phyloP scores from a whole-genome alignment of 768 basidiomycete species.

The Lentinula guzmanii region DNA sequence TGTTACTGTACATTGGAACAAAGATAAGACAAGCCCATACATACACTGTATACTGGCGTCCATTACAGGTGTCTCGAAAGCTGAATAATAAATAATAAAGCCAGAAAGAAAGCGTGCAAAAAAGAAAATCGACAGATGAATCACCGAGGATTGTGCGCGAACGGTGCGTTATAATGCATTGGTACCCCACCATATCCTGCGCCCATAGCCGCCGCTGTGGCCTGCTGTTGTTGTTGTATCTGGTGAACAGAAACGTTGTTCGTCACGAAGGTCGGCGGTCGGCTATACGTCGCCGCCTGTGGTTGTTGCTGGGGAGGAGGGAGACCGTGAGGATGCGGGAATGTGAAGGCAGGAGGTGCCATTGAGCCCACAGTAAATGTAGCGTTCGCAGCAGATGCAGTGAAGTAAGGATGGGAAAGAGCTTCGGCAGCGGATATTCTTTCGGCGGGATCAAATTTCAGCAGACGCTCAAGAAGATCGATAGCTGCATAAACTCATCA shows the following conservation, averaged over 20 bases:
- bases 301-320: slow-evolving; percentile 39
- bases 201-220: neutral
- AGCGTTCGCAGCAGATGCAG: slow-evolving; percentile 38
- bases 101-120: neutral
- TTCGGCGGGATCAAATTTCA: slow-evolving; percentile 93
- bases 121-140: neutral
- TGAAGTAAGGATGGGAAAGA: slow-evolving; percentile 89
- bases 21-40: neutral
- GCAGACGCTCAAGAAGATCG: slow-evolving; percentile 88
- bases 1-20: neutral
- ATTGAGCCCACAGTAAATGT: slow-evolving; percentile 49
- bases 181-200: slow-evolving; percentile 1
- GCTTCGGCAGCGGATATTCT: slow-evolving; percentile 90
- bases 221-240: slow-evolving; percentile 4
- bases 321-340: slow-evolving; percentile 56
- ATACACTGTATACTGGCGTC: neutral
- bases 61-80: neutral
- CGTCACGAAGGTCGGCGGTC: neutral
- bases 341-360: slow-evolving; percentile 65
- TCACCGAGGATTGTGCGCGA: slow-evolving; percentile 6
- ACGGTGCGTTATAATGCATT: neutral
- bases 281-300: slow-evolving; percentile 24
- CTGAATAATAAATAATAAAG: neutral
- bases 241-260: slow-evolving; percentile 2
- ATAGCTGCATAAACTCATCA: slow-evolving; percentile 49